phyloP scores from a whole-genome alignment of 129 eudicot species.

The Deinandra increscens region DNA sequence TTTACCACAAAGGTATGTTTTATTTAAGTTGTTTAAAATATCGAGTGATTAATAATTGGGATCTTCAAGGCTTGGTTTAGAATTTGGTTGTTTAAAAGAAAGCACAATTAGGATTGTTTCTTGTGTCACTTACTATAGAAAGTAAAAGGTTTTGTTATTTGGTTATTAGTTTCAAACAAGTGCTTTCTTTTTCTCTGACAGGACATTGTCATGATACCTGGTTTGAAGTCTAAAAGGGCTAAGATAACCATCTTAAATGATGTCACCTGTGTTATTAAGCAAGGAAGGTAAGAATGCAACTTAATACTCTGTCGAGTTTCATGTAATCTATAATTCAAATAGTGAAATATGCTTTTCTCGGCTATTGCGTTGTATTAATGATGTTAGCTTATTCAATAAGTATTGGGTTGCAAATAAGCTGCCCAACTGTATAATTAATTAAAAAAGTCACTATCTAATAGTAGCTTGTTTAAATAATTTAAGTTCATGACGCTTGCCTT shows the following conservation, averaged over 20 bases:
- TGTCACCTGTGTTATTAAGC: slow-evolving; percentile 69
- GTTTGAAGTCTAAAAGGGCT: slow-evolving; percentile 48
- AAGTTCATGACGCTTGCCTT: too few relatives aligned
- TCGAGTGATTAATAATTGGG: too few relatives aligned
- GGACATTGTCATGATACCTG: slow-evolving; percentile 47
- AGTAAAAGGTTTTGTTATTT: not conserved
- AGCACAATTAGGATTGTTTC: not conserved
- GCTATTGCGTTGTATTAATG: too few relatives aligned
- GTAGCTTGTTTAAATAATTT: not conserved
- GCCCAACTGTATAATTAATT: not conserved
- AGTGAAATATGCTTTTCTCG: not conserved
- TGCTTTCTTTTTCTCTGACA: slow-evolving; percentile 23
- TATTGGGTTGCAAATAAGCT: not conserved
- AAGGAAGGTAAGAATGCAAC: slow-evolving; percentile 56
- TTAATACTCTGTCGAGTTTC: not conserved
- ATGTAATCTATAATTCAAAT: not conserved
- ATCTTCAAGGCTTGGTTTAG: too few relatives aligned
- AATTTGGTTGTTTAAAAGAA: too few relatives aligned
- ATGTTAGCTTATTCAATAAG: not conserved
- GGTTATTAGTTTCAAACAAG: not conserved
- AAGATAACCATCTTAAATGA: slow-evolving; percentile 48
- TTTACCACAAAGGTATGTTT: too few relatives aligned
- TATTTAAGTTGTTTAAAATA: too few relatives aligned
- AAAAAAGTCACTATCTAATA: not conserved
- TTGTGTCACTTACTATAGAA: not conserved